phyloP scores from a whole-genome alignment of 306 rosid species.

The Malus asiatica region DNA sequence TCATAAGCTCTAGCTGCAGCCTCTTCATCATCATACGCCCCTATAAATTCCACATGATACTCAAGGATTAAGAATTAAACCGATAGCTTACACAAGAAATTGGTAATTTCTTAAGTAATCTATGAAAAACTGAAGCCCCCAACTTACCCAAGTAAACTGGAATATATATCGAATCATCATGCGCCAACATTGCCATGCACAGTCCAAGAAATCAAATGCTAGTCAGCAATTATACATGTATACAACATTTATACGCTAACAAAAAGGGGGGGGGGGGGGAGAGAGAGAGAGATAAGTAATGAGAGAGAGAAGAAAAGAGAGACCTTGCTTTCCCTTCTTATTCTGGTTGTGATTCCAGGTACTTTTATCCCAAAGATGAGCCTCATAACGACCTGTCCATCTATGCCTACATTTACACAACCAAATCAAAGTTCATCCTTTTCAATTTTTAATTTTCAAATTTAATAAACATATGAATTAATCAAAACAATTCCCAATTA shows the following conservation, averaged over 20 bases:
- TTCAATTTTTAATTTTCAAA: neutral
- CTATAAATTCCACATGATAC: constrained; percentile 30
- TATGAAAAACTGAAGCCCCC: neutral
- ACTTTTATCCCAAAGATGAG: constrained; percentile 99
- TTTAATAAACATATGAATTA: neutral
- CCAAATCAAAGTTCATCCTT: neutral
- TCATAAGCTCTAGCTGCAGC: constrained; percentile 99
- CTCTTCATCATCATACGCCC: constrained; percentile 98
- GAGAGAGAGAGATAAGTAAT: constrained; percentile 1
- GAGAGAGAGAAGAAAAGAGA: constrained; percentile 14
- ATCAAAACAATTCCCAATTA: neutral
- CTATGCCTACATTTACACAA: constrained; percentile 68
- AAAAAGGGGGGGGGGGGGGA: neutral
- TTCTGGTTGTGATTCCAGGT: constrained; percentile 99
- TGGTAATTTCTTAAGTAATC: neutral
- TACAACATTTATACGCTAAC: neutral
- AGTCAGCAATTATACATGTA: constrained; percentile 25
- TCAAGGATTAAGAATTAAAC: neutral
- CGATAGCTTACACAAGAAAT: neutral
- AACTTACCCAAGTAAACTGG: constrained; percentile 96
- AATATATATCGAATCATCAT: constrained; percentile 22
- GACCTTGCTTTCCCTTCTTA: constrained; percentile 99
- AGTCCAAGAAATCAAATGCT: constrained; percentile 9
- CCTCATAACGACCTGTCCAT: constrained; percentile 99
- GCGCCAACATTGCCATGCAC: constrained; percentile 38